Percentiles rank a stretch among this genome's conserved stretches.
phyloP scores from a whole-genome alignment of 225 moss, liverwort and hornwort species.

The Rhytidiadelphus loreus region DNA sequence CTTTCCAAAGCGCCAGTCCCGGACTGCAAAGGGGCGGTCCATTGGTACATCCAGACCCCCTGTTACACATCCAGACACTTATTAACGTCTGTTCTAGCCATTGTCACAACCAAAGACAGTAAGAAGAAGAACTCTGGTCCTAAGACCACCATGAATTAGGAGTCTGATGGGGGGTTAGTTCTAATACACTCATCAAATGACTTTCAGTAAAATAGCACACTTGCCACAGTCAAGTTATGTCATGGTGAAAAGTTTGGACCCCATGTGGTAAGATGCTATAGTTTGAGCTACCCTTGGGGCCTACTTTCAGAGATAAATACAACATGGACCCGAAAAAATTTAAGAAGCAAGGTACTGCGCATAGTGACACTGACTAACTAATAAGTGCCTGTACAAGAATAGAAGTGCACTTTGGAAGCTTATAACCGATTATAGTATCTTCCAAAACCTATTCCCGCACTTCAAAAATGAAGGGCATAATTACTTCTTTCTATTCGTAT shows the following conservation, averaged over 20 bases:
- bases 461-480: background rate
- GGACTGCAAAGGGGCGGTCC: slow-evolving; percentile 51
- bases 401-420: background rate
- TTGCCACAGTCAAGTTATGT: background rate
- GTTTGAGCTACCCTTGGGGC: background rate
- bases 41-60: slow-evolving; percentile 91
- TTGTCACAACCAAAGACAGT: background rate
- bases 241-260: background rate
- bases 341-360: background rate
- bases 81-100: background rate
- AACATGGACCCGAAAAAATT: background rate
- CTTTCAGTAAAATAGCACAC: background rate
- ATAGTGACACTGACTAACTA: background rate
- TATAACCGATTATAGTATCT: background rate
- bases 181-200: background rate
- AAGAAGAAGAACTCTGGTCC: background rate
- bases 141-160: background rate
- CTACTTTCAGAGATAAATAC: background rate
- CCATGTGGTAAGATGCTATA: background rate
- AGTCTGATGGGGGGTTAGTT: background rate
- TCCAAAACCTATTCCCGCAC: background rate
- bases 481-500: background rate
- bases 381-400: background rate
- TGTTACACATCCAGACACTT: slow-evolving; percentile 4
- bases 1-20: slow-evolving; percentile 98